Base-by-base conservation (phyloP, 2,329 filamentous ascomycete species). In the Xylariomycetidae sp. region DNA sequence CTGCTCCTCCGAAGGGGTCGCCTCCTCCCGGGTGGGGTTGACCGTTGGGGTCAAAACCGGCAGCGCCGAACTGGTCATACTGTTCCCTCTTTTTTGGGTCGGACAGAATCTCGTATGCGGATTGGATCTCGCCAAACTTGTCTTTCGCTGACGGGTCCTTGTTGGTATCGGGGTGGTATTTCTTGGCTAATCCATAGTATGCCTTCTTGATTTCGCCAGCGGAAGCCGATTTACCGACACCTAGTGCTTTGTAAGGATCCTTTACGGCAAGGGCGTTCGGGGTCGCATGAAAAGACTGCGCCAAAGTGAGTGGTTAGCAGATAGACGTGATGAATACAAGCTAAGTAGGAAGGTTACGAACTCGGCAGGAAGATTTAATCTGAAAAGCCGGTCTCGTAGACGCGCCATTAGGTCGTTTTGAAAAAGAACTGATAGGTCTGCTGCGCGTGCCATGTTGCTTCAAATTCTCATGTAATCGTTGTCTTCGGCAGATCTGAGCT, bases 141-240 rank as follows among this genome's bases (percentile, higher is more conserved):
- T 96, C 92, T 59, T 96, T 96, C 22, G 92, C 89, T n/a, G 69
- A 74, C 3, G 85, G 61, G 49, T 96, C 92, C 60, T 96, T 96
- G 70, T 96, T 98, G 22, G 92, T 96, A 58, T 98, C 92, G 7
- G 92, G 92, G 53, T 98, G 92, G 58, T 79, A 98, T 56, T 96
- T 98, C 64, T 98, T 98, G 14, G 92, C 92, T 38, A 96, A 70
- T 31, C 89, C 86, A 58, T 98, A 98, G 68, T 98, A 98, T 3
- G 92, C 89, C 61, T 95, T 96, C 60, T 98, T 98, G 58, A 98
- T 96, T 22, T 96, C 90, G 39, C 78, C 69, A 3, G 87, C 67
- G 2, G 85, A 80, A n/a, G 92, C 86, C 42, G 64, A 73, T 59
- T 90, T 94, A 52, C 70, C 70, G 19, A 98, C 86, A 10, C 92